Conservation (phyloP, 768 basidiomycete species). For the Mycena venus region DNA sequence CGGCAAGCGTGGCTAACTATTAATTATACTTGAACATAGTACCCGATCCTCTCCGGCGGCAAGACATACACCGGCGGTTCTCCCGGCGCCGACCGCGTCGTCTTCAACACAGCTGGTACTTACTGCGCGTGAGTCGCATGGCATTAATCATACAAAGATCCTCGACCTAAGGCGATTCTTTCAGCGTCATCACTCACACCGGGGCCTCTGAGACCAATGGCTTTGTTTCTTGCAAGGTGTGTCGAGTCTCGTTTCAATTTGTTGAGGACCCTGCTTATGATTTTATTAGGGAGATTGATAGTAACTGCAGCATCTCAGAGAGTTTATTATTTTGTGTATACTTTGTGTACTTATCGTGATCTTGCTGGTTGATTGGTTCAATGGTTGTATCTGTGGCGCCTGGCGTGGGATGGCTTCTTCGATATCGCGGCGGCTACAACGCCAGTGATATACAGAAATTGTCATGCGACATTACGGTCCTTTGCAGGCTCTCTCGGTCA, state of each 20-base stretch:
- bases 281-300: slow-evolving; percentile 2
- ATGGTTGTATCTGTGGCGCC: too few relatives aligned
- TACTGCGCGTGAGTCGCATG: slow-evolving; percentile 39
- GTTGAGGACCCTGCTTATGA: background rate
- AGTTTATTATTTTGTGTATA: too few relatives aligned
- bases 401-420: too few relatives aligned
- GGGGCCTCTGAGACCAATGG: slow-evolving; percentile 35
- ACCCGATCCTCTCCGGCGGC: slow-evolving; percentile 36
- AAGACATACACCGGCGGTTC: slow-evolving; percentile 37
- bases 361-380: too few relatives aligned
- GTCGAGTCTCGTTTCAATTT: background rate
- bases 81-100: slow-evolving; percentile 40
- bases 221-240: slow-evolving; percentile 36
- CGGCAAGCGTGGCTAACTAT: too few relatives aligned
- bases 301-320: too few relatives aligned
- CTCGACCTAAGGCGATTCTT: background rate
- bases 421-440: too few relatives aligned
- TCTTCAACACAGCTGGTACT: slow-evolving; percentile 39
- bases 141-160: background rate
- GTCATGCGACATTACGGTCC: too few relatives aligned
- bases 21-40: slow-evolving; percentile 25
- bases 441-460: too few relatives aligned
- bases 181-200: slow-evolving; percentile 40
- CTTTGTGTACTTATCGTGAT: too few relatives aligned
- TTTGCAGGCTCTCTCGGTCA: too few relatives aligned